These are phyloP conservation scores for Acanthamoeba sp. DNA, from an alignment of 208 protist species.

Conservation along the genomic window DNA sequence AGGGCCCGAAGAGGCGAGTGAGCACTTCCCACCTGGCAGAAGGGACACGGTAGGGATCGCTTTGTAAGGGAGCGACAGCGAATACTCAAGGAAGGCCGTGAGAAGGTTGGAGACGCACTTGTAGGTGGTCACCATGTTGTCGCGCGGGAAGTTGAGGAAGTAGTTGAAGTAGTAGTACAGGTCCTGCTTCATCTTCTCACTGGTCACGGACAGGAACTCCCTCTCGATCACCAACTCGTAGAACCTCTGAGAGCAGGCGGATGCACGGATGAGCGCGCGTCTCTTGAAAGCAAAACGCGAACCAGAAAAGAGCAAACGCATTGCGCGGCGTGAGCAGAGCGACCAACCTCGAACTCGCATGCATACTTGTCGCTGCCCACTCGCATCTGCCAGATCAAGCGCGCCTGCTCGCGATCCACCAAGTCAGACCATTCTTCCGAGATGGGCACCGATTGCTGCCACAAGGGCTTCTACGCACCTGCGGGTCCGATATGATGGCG, in stretches of 20 bases:
- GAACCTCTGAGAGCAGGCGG: background rate
- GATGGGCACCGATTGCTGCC: too few species aligned
- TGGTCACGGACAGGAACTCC: background rate
- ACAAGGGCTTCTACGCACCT: background rate
- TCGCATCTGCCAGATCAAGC: constrained; percentile 26
- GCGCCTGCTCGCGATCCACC: too few species aligned
- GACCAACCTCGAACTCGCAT: constrained; percentile 19
- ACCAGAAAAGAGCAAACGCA: too few species aligned
- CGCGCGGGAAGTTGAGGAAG: constrained; percentile 59
- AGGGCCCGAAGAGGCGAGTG: constrained; percentile 43
- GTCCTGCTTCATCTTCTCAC: constrained; percentile 38
- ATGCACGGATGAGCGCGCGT: too few species aligned
- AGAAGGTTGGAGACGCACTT: background rate
- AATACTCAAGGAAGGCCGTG: background rate
- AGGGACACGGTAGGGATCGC: too few species aligned
- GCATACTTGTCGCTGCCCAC: constrained; percentile 40
- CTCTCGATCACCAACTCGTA: constrained; percentile 17
- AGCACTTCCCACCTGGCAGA: constrained; percentile 28
- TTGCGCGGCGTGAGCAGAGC: too few species aligned
- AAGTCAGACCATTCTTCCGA: too few species aligned
- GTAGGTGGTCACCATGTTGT: constrained; percentile 71
- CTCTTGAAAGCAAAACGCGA: too few species aligned
- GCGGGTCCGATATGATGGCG: constrained; percentile 18
- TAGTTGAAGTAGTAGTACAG: constrained; percentile 57
- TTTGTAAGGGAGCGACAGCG: too few species aligned